Conservation (phyloP, 2,329 filamentous ascomycete genomes). For the Diplodia scrobiculata region DNA sequence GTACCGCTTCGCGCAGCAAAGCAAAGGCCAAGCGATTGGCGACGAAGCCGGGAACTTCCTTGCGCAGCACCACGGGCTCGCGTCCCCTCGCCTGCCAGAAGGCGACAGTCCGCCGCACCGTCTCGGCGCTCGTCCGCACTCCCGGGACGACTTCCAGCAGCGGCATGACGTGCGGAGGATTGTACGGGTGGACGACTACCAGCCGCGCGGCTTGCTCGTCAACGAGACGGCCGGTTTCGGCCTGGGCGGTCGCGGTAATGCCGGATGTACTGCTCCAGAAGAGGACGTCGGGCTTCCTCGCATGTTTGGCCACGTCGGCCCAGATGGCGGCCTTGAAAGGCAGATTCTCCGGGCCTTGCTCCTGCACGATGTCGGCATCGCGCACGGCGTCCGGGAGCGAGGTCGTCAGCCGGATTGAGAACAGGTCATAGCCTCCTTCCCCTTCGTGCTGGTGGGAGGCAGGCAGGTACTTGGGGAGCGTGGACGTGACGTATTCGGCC, state of each 20-base stretch:
- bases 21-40: slow-evolving; percentile 62
- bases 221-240: slow-evolving; percentile 32
- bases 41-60: slow-evolving; percentile 60
- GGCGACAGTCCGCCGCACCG: slow-evolving; percentile 47
- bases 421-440: slow-evolving; percentile 25
- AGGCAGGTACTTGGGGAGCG: slow-evolving; percentile 50
- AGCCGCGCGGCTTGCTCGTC: slow-evolving; percentile 41
- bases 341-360: slow-evolving; percentile 60
- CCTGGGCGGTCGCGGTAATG: slow-evolving; percentile 58
- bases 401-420: slow-evolving; percentile 44
- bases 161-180: slow-evolving; percentile 64
- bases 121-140: slow-evolving; percentile 45
- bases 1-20: slow-evolving; percentile 58
- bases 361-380: slow-evolving; percentile 58
- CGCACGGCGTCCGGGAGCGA: slow-evolving; percentile 49
- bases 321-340: slow-evolving; percentile 57
- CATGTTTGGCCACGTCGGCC: slow-evolving; percentile 54
- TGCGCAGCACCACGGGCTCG: slow-evolving; percentile 54
- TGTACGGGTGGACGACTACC: slow-evolving; percentile 63
- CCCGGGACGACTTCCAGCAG: slow-evolving; percentile 61
- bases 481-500: slow-evolving; percentile 47
- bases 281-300: slow-evolving; percentile 47
- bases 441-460: not conserved
- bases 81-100: slow-evolving; percentile 52
- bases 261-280: slow-evolving; percentile 63